phyloP scores from a whole-genome alignment of 1,139 yeast species.

The Trichomonascaceae sp. region DNA sequence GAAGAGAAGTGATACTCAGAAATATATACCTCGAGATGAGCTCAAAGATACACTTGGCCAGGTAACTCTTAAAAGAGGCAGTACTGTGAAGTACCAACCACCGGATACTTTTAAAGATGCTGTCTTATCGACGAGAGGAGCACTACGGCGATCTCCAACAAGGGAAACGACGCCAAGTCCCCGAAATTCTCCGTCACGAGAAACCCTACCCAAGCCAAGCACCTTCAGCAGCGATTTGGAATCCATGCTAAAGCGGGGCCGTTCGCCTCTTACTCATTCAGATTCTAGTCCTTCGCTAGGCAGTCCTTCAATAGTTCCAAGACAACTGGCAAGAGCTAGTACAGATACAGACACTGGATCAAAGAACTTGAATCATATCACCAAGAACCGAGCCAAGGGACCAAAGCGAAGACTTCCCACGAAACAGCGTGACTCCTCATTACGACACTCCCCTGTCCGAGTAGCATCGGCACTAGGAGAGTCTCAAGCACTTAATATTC shows the following conservation, averaged over 20 bases:
- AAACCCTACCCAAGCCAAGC: constrained; percentile 1
- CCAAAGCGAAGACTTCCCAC: constrained; percentile 69
- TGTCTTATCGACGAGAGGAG: constrained; percentile 19
- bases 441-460: not conserved
- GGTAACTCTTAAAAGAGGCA: constrained; percentile 18
- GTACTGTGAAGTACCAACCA: constrained; percentile 23
- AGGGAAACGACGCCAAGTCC: not conserved
- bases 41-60: constrained; percentile 15
- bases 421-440: constrained; percentile 21
- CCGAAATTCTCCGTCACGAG: not conserved
- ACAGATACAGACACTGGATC: constrained; percentile 25
- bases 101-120: constrained; percentile 21
- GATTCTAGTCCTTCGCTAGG: constrained; percentile 1
- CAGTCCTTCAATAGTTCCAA: not conserved
- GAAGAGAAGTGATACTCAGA: constrained; percentile 20
- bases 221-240: constrained; percentile 18
- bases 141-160: constrained; percentile 12
- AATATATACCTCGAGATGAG: constrained; percentile 23
- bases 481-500: constrained; percentile 11
- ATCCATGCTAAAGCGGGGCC: constrained; percentile 17
- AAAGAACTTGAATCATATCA: constrained; percentile 47
- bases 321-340: constrained; percentile 21
- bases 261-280: constrained; percentile 13
- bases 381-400: constrained; percentile 61
- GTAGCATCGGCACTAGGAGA: constrained; percentile 1